Evolutionary conservation across 179 eudicot species (phyloP).

Genomic region (Beta macrorhiza): DNA sequence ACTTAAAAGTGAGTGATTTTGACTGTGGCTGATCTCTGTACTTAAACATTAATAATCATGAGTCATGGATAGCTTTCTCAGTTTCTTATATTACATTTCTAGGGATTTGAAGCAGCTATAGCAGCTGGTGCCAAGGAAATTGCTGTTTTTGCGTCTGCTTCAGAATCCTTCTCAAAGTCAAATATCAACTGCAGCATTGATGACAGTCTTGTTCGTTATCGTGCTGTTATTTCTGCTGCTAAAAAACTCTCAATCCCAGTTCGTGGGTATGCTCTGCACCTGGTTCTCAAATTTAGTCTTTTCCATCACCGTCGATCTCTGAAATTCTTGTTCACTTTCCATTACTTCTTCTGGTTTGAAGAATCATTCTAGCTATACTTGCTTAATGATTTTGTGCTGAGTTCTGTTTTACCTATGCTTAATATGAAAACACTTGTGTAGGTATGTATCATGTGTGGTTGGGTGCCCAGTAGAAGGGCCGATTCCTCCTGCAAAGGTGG

Average conservation of each 20-base stretch:
- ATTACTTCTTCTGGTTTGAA: background rate
- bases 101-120: constrained; percentile 98
- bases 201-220: constrained; percentile 88
- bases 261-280: constrained; percentile 63
- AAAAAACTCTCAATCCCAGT: constrained; percentile 69
- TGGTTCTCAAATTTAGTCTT: background rate
- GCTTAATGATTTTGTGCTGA: background rate
- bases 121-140: constrained; percentile 96
- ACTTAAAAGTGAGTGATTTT: constrained; percentile 51
- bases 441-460: constrained; percentile 89
- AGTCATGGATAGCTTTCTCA: background rate
- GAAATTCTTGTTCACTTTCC: too few species aligned
- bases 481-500: constrained; percentile 86
- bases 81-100: background rate
- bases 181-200: constrained; percentile 91
- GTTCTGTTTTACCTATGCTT: background rate
- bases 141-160: constrained; percentile 97
- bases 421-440: constrained; percentile 19
- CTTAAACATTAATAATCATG: background rate
- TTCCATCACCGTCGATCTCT: background rate
- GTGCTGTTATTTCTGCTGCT: constrained; percentile 70
- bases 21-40: background rate
- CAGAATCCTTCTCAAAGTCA: constrained; percentile 88
- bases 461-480: constrained; percentile 95
- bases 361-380: background rate